Base-by-base conservation (phyloP, 805 yeast genomes). In the Hanseniaspora jakobsenii region DNA sequence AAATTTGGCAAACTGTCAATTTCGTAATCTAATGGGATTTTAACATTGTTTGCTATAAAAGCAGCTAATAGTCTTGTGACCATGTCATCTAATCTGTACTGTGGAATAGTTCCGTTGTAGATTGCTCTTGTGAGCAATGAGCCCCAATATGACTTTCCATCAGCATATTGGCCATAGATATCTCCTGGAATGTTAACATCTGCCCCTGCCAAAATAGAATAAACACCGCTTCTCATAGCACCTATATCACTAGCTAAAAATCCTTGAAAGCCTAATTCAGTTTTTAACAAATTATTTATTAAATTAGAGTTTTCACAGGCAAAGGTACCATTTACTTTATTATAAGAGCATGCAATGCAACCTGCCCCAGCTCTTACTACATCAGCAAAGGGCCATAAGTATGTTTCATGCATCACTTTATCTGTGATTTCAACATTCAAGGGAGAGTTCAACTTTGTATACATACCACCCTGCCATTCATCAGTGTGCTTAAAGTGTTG, bases 101-200 rank as follows among this genome's bases (percentile, higher is more conserved):
- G 71, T 1, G 74, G 70, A 9, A 77, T 56, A 1, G 81, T 72
- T 29, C 69, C 70, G 55, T 77, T 77, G 54, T 67, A 68, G 4
- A 76, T 67, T 2, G 77, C 72, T 47, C 69, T 54, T 0, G 81
- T 72, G 46, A 77, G 61, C 19, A 71, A 60, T 2, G 78, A 71
- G 1, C 80, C 81, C 75, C 76, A 73, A 41, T 63, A 66, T 0
- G 78, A 69, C 50, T 69, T 67, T 1, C 75, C 77, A 24, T 69
- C 60, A 35, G 66, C 61, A 75, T 75, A 70, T 36, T 65, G 72
- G 47, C 73, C 74, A 50, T 68, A 70, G 1, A 66, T 58, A 45
- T 71, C 75, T 34, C 77, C 75, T 1, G 81, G 81, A 81, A 77
- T 75, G 10, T 72, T 64, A 79, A 77, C 73, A 57, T 77, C 82